phyloP scores from a whole-genome alignment of 1,284 basidiomycete species.

The Melampsora abietis-canadensis region DNA sequence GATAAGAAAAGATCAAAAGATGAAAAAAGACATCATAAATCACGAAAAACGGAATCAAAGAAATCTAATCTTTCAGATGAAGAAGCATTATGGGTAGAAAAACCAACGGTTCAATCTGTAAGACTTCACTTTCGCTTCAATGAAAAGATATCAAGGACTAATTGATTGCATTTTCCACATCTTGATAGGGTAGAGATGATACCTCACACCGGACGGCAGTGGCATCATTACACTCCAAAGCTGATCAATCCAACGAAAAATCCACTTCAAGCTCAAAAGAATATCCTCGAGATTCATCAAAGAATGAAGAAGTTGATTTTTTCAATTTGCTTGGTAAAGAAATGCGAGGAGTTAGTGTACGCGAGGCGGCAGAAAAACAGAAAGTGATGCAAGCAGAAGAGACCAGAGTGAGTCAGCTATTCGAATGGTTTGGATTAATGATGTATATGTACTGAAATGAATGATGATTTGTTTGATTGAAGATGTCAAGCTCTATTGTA shows the following conservation, averaged over 20 bases:
- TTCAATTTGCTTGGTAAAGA: not conserved
- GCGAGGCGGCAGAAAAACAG: not conserved
- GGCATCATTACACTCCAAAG: too few relatives aligned
- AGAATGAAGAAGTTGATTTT: not conserved
- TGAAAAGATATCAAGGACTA: too few relatives aligned
- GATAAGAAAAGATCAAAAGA: not conserved
- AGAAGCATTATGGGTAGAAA: not conserved
- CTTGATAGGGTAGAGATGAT: too few relatives aligned
- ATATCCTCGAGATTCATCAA: not conserved
- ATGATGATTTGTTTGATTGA: not conserved
- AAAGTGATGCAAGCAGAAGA: not conserved
- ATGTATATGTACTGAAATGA: too few relatives aligned
- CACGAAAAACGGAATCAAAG: not conserved
- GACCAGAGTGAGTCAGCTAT: not conserved
- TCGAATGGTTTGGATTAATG: not conserved
- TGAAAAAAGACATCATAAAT: slow-evolving; percentile 2
- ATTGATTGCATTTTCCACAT: too few relatives aligned
- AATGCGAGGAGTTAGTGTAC: not conserved
- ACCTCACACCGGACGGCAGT: too few relatives aligned
- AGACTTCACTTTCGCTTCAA: not conserved
- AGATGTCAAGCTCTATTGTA: slow-evolving; percentile 37
- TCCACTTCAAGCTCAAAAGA: not conserved
- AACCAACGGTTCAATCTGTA: not conserved
- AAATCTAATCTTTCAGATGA: not conserved
- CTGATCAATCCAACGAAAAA: too few relatives aligned